Percentiles rank a stretch among this genome's conserved stretches.
Conservation (phyloP, 352 stramenopile genomes). For the Phytopythium boreale region DNA sequence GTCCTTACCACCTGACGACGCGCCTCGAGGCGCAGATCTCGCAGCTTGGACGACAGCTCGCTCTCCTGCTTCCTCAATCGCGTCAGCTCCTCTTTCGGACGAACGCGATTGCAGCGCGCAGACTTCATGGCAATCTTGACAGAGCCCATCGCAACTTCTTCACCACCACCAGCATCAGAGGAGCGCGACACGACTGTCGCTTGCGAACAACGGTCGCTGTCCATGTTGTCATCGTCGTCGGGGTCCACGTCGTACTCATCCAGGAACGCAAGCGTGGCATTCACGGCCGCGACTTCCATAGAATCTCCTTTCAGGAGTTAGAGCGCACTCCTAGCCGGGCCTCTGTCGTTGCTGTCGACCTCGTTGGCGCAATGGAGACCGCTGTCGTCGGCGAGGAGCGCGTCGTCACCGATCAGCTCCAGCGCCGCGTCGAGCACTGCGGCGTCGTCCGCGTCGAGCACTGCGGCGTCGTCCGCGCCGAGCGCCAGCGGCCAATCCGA, state of each 20-base stretch:
- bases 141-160: not conserved
- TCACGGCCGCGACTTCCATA: not conserved
- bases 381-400: not conserved
- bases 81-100: constrained; percentile 4
- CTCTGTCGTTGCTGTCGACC: not conserved
- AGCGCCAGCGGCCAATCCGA: not conserved
- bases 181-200: not conserved
- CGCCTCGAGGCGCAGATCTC: not conserved
- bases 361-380: not conserved
- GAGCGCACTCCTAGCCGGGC: not conserved
- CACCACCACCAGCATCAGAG: not conserved
- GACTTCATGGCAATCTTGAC: not conserved
- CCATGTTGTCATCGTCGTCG: not conserved
- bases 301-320: too few relatives aligned
- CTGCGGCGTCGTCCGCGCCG: too few relatives aligned
- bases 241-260: not conserved
- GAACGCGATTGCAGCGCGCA: not conserved
- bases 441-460: not conserved
- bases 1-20: too few relatives aligned
- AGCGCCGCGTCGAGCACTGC: not conserved
- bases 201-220: not conserved
- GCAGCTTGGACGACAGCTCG: constrained; percentile 1
- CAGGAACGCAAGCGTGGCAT: not conserved
- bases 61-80: not conserved
- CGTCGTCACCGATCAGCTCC: not conserved